These are phyloP conservation scores for Phylloporus arenicola DNA, from an alignment of 768 basidiomycete genomes.

Conservation along the genomic window DNA sequence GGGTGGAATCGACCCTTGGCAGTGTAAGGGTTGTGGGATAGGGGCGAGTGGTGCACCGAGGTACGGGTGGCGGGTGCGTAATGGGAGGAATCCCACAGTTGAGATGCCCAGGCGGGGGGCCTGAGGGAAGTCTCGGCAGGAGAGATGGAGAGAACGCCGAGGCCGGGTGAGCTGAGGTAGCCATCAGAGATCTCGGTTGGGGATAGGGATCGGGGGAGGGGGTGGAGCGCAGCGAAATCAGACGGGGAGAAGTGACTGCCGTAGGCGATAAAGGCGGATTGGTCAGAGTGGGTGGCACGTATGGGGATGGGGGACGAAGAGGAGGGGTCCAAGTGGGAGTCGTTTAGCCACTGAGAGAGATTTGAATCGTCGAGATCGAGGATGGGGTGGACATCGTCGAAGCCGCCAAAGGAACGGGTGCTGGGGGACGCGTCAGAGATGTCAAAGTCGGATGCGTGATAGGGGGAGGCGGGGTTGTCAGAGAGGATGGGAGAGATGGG, in stretches of 20 bases:
- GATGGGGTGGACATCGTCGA: conserved; percentile 31
- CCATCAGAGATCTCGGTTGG: conserved; percentile 52
- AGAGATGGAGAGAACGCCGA: conserved; percentile 51
- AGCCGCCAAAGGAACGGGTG: conserved; percentile 28
- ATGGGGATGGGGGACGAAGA: conserved; percentile 63
- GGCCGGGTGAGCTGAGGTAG: conserved; percentile 35
- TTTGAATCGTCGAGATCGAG: conserved; percentile 40
- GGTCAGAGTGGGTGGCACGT: conserved; percentile 40
- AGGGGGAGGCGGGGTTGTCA: conserved; percentile 37
- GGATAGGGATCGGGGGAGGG: conserved; percentile 57
- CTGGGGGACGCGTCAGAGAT: conserved; percentile 36
- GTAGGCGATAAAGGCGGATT: conserved; percentile 48
- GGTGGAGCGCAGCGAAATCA: conserved; percentile 55
- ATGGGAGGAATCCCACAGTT: conserved; percentile 55
- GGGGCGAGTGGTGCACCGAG: conserved; percentile 45
- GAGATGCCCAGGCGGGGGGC: conserved; percentile 61
- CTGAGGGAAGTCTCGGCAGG: conserved; percentile 55
- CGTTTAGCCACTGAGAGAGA: conserved; percentile 59
- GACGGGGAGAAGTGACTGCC: conserved; percentile 55
- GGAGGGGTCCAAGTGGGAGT: conserved; percentile 42
- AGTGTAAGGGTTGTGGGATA: conserved; percentile 37
- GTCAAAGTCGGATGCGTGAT: conserved; percentile 38
- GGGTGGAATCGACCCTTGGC: conserved; percentile 35
- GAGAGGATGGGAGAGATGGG: conserved; percentile 39
- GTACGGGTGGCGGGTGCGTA: conserved; percentile 41